A percentile compares a stretch with the other conserved stretches of the same genome.
These are phyloP conservation scores for Heracleum sosnowskyi DNA, from an alignment of 129 eudicot genomes.

Conservation along the genomic window DNA sequence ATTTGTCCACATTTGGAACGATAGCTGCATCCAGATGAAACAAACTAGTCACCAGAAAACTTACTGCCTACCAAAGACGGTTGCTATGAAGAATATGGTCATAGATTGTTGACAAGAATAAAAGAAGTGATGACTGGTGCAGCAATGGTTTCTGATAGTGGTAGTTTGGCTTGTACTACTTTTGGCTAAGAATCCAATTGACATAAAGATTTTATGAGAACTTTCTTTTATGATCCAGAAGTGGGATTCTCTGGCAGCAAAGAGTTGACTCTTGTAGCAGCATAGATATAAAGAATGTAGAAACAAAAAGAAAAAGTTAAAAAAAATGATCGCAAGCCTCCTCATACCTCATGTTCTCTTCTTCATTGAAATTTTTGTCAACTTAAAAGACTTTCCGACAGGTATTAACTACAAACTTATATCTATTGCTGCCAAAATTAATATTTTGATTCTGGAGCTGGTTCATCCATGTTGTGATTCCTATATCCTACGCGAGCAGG, in stretches of 20 bases:
- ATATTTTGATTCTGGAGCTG: background rate
- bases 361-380: background rate
- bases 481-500: background rate
- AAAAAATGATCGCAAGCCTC: background rate
- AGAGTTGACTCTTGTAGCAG: background rate
- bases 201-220: background rate
- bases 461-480: background rate
- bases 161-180: background rate
- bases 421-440: background rate
- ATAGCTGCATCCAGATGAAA: conserved; percentile 38
- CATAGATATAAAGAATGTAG: background rate
- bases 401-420: background rate
- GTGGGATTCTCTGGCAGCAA: background rate
- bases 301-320: background rate
- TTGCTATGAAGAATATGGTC: no score
- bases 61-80: background rate
- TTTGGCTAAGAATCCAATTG: background rate
- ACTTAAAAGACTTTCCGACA: background rate
- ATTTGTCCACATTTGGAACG: conserved; percentile 90
- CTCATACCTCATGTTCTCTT: background rate
- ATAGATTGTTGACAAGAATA: no score
- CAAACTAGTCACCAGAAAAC: background rate
- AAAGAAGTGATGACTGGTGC: no score
- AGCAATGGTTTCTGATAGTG: background rate
- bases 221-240: background rate